Conservation (phyloP, 2,329 filamentous ascomycete genomes). For the Sporothrix mexicana region DNA sequence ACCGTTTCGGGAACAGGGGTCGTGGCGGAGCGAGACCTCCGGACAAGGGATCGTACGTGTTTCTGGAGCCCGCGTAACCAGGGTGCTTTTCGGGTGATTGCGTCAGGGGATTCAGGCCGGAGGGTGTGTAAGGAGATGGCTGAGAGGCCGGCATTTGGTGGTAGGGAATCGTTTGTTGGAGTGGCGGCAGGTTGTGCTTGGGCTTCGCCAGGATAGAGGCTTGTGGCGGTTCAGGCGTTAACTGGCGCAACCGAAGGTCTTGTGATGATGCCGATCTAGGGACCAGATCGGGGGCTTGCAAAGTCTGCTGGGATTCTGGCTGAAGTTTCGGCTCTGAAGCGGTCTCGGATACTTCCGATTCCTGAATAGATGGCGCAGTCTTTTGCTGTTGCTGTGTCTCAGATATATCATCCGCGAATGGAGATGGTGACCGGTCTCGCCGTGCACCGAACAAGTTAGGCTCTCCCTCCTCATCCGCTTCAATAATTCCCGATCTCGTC, state of each 20-base stretch:
- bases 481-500: conserved; percentile 40
- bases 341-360: conserved; percentile 12
- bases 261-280: background rate
- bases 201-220: background rate
- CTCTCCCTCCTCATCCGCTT: conserved; percentile 48
- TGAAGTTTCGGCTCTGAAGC: background rate
- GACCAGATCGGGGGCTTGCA: conserved; percentile 9
- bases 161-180: conserved; percentile 36
- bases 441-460: conserved; percentile 58
- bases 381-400: conserved; percentile 20
- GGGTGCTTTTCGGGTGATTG: conserved; percentile 53
- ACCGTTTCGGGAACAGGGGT: conserved; percentile 56
- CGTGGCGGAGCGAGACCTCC: conserved; percentile 58
- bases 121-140: conserved; percentile 45
- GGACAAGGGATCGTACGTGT: conserved; percentile 55
- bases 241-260: conserved; percentile 23
- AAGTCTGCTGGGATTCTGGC: background rate
- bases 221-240: conserved; percentile 7
- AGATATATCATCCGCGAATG: conserved; percentile 44
- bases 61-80: conserved; percentile 44
- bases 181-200: conserved; percentile 23
- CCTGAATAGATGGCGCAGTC: background rate
- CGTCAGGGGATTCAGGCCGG: conserved; percentile 33
- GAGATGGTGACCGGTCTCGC: conserved; percentile 63
- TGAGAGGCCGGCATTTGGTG: conserved; percentile 45